A percentile compares a stretch with the other conserved stretches of the same genome.
Conservation (phyloP, 1,284 basidiomycete genomes). For the Golubevia sp. region DNA sequence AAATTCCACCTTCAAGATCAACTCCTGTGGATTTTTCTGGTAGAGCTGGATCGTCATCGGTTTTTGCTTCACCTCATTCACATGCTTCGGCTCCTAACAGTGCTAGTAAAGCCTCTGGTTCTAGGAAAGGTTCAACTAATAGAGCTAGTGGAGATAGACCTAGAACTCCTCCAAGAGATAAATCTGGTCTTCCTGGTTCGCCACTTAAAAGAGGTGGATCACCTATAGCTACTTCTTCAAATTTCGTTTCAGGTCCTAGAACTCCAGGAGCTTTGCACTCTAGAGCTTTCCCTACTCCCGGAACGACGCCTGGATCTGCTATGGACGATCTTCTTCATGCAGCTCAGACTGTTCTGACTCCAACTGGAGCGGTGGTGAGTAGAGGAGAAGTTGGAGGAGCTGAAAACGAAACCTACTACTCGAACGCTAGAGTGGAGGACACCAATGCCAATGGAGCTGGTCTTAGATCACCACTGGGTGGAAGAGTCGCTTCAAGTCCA, state of each 20-base stretch:
- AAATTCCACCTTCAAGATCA: neutral
- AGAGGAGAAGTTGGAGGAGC: neutral
- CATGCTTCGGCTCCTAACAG: neutral
- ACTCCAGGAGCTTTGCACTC: neutral
- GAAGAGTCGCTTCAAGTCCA: neutral
- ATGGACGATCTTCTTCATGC: conserved; percentile 59
- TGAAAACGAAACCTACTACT: no score
- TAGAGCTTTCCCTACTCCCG: neutral
- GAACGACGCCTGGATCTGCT: conserved; percentile 11
- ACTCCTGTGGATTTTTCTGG: neutral
- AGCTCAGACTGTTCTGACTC: conserved; percentile 49
- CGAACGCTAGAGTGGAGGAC: no score
- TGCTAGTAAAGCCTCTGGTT: neutral
- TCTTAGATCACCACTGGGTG: neutral
- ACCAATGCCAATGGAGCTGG: neutral
- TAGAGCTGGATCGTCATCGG: neutral
- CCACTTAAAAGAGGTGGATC: neutral
- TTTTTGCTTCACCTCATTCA: neutral
- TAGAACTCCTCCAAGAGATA: neutral
- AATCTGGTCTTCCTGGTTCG: neutral
- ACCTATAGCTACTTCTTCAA: neutral
- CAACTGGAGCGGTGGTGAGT: conserved; percentile 12
- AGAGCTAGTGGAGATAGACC: neutral
- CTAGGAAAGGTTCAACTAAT: neutral
- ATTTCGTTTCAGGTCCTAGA: neutral